Base-by-base conservation (phyloP, 345 rosid genomes). In the Anacardium occidentale region DNA sequence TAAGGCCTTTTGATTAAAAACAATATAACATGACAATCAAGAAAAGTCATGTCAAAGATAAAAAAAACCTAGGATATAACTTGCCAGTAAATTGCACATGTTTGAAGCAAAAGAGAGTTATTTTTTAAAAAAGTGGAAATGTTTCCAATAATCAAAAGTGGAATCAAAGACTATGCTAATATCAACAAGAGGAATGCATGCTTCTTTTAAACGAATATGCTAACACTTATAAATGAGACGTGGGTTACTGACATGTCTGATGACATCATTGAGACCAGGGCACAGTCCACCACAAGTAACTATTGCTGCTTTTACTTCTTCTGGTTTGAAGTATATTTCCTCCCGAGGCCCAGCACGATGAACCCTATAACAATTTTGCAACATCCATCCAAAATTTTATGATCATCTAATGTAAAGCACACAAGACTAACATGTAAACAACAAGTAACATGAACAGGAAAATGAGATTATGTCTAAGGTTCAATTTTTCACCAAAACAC, bases 251-350 rank as follows among this genome's bases (percentile, higher is more conserved):
- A 88, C 98, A 69, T 94, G 97, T 85, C 92, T 88, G 55, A 90
- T 92, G 78, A 91, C 94, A 84, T 95, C 96, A 83, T 92, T 92
- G 58, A 94, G 97, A 75, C 97, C 96, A 72, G 97, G 98, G 81
- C 97, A 95, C 56, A 95, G 91, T 48, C 98, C 97, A 78, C 97
- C 97, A 85, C 97, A 96, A 61, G 98, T 96, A 67, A 96, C 81
- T 76, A 93, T 96, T 1, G 97, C 97, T 34, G 97, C 93, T 68
- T 92, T 90, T 44, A 92, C 97, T 83, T 94, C 85, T 80, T 90
- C 95, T 32, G 97, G 98, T 80, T 84, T 83, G 72, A 88, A 92
- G 76, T 88, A 92, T 48, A 94, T 94, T 79, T 92, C 88, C 78
- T 88, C 93, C 75, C 95, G 86, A 59, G 98, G 97, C 15, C 98